phyloP scores from a whole-genome alignment of 108 stramenopile species.

The Bacterosira constricta region DNA sequence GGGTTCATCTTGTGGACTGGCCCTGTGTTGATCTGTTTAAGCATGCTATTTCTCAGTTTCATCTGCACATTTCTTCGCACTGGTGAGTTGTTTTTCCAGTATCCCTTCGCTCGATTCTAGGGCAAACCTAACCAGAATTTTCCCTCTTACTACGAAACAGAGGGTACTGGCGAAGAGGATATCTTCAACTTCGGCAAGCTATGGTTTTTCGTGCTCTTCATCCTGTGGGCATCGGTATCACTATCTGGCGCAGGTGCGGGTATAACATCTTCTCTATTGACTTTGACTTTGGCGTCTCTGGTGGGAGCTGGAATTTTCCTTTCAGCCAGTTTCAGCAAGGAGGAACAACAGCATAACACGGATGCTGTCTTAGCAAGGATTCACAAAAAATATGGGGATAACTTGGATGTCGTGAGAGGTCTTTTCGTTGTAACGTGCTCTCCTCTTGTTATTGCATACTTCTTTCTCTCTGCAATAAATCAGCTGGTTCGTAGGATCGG shows the following conservation, averaged over 20 bases:
- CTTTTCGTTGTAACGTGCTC: slow-evolving; percentile 42
- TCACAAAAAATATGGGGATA: slow-evolving; percentile 45
- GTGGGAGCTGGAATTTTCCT: slow-evolving; percentile 47
- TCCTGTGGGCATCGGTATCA: slow-evolving; percentile 57
- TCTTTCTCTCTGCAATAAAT: slow-evolving; percentile 48
- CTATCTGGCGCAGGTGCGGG: slow-evolving; percentile 55
- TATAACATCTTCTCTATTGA: slow-evolving; percentile 38
- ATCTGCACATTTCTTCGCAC: slow-evolving; percentile 57
- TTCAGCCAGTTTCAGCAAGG: slow-evolving; percentile 33
- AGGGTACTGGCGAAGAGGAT: slow-evolving; percentile 42
- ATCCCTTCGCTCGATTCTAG: no score
- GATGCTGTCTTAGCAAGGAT: slow-evolving; percentile 27
- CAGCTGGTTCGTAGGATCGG: slow-evolving; percentile 50
- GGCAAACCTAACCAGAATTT: no score
- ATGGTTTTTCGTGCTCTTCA: slow-evolving; percentile 51
- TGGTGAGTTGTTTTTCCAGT: slow-evolving; percentile 24
- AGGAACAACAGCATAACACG: slow-evolving; percentile 24
- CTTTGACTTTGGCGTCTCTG: slow-evolving; percentile 53
- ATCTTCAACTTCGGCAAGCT: slow-evolving; percentile 59
- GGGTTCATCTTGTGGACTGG: slow-evolving; percentile 59
- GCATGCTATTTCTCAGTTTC: slow-evolving; percentile 52
- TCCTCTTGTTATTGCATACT: slow-evolving; percentile 47
- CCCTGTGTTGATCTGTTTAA: slow-evolving; percentile 48
- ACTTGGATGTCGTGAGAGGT: slow-evolving; percentile 47
- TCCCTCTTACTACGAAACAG: no score